Percentiles rank a stretch among this genome's conserved stretches.
phyloP scores from a whole-genome alignment of 2,329 filamentous ascomycete species.

The Colletotrichum euphorbiae region DNA sequence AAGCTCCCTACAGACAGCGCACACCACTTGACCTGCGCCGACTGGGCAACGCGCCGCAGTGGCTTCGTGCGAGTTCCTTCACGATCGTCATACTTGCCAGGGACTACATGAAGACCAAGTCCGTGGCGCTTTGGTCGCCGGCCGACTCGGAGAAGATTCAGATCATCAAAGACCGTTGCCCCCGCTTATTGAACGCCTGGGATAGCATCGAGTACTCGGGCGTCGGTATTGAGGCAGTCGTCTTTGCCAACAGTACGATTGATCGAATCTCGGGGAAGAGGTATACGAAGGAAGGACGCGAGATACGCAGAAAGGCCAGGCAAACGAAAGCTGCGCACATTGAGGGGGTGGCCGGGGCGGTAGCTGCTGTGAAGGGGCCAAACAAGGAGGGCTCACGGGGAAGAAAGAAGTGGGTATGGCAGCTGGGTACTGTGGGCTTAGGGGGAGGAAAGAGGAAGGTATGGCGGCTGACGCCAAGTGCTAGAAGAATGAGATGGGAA shows the following conservation, averaged over 20 bases:
- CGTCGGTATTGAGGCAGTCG: conserved; percentile 42
- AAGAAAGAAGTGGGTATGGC: too few relatives aligned
- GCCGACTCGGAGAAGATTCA: conserved; percentile 55
- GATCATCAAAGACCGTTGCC: conserved; percentile 54
- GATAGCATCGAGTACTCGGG: conserved; percentile 39
- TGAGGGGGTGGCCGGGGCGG: too few relatives aligned
- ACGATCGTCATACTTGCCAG: conserved; percentile 62
- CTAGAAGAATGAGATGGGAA: too few relatives aligned
- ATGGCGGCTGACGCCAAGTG: too few relatives aligned
- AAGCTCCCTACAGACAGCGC: conserved; percentile 44
- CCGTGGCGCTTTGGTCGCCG: conserved; percentile 60
- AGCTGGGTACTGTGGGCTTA: too few relatives aligned
- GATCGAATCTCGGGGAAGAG: not conserved
- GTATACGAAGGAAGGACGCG: not conserved
- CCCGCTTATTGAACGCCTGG: conserved; percentile 56
- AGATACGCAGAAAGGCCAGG: too few relatives aligned
- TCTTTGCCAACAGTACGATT: conserved; percentile 36
- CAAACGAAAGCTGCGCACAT: too few relatives aligned
- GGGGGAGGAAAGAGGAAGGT: too few relatives aligned
- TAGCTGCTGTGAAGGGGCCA: too few relatives aligned
- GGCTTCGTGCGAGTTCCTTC: conserved; percentile 55
- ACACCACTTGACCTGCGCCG: conserved; percentile 55
- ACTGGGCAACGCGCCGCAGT: conserved; percentile 50
- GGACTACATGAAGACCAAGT: conserved; percentile 62
- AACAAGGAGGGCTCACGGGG: too few relatives aligned